A percentile compares a stretch with the other conserved stretches of the same genome.
Conservation (phyloP, 495 filamentous ascomycete genomes). For the Daldinia caldariorum region DNA sequence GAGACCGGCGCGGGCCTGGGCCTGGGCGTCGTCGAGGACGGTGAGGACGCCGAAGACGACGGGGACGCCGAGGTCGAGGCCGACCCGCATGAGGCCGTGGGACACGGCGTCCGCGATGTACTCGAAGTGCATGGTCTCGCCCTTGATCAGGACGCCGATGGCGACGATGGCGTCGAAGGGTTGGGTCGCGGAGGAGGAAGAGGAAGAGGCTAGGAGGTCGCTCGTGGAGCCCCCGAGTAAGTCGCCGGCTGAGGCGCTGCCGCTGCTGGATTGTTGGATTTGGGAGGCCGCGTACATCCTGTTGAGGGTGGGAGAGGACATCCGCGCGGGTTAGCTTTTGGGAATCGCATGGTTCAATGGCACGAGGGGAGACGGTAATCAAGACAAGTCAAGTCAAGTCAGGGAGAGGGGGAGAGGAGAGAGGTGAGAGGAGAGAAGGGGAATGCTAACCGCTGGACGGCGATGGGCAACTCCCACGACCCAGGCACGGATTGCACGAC, state of each 20-base stretch:
- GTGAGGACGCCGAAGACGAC: conserved; percentile 95
- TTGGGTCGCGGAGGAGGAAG: conserved; percentile 50
- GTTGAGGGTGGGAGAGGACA: neutral
- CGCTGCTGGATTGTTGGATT: conserved; percentile 74
- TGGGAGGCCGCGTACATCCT: conserved; percentile 90
- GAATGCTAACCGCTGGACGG: conserved; percentile 74
- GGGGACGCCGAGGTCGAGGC: conserved; percentile 85
- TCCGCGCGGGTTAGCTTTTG: neutral
- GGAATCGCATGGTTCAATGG: neutral
- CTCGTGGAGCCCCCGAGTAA: conserved; percentile 74
- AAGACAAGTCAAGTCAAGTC: neutral
- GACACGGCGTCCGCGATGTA: conserved; percentile 93
- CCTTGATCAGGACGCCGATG: conserved; percentile 96
- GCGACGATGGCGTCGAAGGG: conserved; percentile 94
- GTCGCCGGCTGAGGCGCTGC: conserved; percentile 77
- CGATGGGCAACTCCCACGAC: conserved; percentile 90
- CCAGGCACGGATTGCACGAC: conserved; percentile 89
- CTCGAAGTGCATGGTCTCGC: conserved; percentile 98
- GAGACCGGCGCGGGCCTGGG: conserved; percentile 83
- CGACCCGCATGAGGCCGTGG: conserved; percentile 92
- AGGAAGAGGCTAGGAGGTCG: conserved; percentile 66
- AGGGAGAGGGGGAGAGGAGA: too few relatives aligned
- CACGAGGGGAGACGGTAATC: conserved; percentile 5
- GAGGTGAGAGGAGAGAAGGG: too few relatives aligned
- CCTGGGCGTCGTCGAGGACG: conserved; percentile 88